Evolutionary conservation across 2,329 filamentous ascomycete genomes (phyloP).

Genomic region (Helotiales sp.): DNA sequence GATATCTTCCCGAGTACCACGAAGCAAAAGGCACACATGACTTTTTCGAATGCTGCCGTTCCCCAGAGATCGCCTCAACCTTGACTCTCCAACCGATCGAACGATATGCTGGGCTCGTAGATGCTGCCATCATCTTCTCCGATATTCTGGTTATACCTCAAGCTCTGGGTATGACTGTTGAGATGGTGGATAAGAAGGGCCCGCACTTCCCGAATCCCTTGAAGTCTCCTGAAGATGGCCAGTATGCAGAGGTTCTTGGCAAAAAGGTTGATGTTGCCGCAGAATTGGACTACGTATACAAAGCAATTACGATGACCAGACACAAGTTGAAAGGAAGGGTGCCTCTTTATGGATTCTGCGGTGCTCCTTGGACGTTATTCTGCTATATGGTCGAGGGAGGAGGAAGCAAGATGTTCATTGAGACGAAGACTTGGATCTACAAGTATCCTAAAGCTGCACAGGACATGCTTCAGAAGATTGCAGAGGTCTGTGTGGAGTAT

Average conservation of each 20-base stretch:
- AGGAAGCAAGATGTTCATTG: slow-evolving; percentile 90
- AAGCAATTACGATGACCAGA: slow-evolving; percentile 88
- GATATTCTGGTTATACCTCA: slow-evolving; percentile 98
- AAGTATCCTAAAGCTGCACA: slow-evolving; percentile 80
- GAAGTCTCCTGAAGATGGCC: slow-evolving; percentile 73
- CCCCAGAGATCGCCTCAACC: slow-evolving; percentile 88
- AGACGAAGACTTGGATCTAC: slow-evolving; percentile 97
- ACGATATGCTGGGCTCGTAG: slow-evolving; percentile 84
- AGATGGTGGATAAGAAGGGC: slow-evolving; percentile 97
- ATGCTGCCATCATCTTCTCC: slow-evolving; percentile 98
- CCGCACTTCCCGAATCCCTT: slow-evolving; percentile 91
- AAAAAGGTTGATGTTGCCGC: slow-evolving; percentile 79
- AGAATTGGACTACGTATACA: slow-evolving; percentile 92
- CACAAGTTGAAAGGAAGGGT: slow-evolving; percentile 86
- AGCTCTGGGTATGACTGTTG: slow-evolving; percentile 96
- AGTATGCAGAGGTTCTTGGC: slow-evolving; percentile 76
- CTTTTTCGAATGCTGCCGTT: slow-evolving; percentile 97
- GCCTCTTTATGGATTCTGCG: slow-evolving; percentile 93
- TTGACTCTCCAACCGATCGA: slow-evolving; percentile 94
- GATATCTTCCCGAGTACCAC: slow-evolving; percentile 97
- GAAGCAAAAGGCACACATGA: slow-evolving; percentile 86
- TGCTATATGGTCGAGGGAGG: slow-evolving; percentile 99
- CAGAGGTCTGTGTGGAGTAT: slow-evolving; percentile 93
- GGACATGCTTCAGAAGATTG: slow-evolving; percentile 83
- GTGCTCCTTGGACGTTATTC: slow-evolving; percentile 92